Evolutionary conservation across 2,329 filamentous ascomycete genomes (phyloP), one percentile per base, ranked within the genome.

Genomic region (Ophiocordyceps polyrhachis-furcata): DNA sequence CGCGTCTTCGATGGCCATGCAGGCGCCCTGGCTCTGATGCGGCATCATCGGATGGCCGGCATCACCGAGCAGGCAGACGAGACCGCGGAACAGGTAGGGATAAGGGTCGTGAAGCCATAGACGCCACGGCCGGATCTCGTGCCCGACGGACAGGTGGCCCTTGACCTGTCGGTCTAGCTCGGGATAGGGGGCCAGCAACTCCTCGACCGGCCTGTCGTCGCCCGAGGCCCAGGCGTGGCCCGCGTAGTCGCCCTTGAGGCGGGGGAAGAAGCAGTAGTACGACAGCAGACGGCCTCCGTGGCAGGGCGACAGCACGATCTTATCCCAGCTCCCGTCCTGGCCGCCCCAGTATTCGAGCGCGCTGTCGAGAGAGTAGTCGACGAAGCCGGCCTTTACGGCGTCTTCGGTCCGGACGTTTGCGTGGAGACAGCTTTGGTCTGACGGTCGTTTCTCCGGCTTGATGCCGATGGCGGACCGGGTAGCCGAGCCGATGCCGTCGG

Each of bases 261-360:
- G 67, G 0, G 76, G 70, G 56, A 79, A 81, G 65, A 81, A 81
- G 61, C 76, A 81, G 60, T 83, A 83, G 61, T 79, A 83, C 0
- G 76, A 80, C 3, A 81, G 64, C 3, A 81, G 61, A 48, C 71
- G 71, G 44, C 78, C 77, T 20, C 70, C 71, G 53, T 81, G 79
- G 61, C 79, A 83, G 5, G 79, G 76, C 0, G 76, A 81, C 2
- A 83, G 63, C 5, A 83, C 79, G 47, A 83, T 82, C 66, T 83
- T 83, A 58, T 81, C 73, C 66, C 66, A 74, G 53, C 73, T 75
- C 45, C 61, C 63, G 45, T 77, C 72, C 44, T 76, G 70, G 1
- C 79, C 79, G 23, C 79, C 79, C 79, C 79, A 83, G 63, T 81
- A 83, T 57, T 83, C 75, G 0, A 83, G 63, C 0, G 77, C 78